Percentiles rank a stretch among this genome's conserved stretches.
phyloP scores from a whole-genome alignment of 2,329 filamentous ascomycete genomes.

The Fusarium tricinctum region DNA sequence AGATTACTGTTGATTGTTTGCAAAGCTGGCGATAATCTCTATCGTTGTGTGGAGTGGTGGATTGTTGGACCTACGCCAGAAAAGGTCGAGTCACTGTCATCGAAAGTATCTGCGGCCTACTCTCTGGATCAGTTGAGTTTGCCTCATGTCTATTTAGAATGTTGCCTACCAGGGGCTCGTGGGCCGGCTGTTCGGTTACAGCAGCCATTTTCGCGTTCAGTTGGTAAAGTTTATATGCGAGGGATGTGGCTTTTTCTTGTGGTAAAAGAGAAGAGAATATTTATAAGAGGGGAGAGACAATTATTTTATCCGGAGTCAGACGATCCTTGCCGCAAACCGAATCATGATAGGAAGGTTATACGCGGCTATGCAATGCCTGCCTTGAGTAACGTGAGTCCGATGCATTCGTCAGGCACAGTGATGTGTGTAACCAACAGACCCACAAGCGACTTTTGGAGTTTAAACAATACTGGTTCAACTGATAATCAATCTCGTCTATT shows the following conservation, averaged over 20 bases:
- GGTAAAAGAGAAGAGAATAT: not conserved
- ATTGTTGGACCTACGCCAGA: not conserved
- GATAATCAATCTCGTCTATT: too few species aligned
- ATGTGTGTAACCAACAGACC: constrained; percentile 5
- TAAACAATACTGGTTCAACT: too few species aligned
- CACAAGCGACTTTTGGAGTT: not conserved
- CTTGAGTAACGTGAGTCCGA: constrained; percentile 5
- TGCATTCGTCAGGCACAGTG: constrained; percentile 15
- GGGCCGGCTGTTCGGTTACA: not conserved
- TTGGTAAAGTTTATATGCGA: accelerated
- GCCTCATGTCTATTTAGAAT: accelerated
- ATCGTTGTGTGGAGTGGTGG: accelerated
- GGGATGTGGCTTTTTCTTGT: not conserved
- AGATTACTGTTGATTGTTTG: not conserved
- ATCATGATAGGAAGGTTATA: not conserved
- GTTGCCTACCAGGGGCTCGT: not conserved
- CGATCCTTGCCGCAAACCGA: not conserved
- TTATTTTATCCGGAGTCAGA: not conserved
- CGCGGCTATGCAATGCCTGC: not conserved
- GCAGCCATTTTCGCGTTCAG: not conserved
- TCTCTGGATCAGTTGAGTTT: accelerated
- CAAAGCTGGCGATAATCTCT: accelerated
- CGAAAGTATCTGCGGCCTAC: constrained; percentile 5
- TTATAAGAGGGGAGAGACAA: not conserved
- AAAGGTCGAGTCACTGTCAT: constrained; percentile 13